phyloP scores from a whole-genome alignment of 768 basidiomycete genomes.

The Macrolepiota albuminosa region DNA sequence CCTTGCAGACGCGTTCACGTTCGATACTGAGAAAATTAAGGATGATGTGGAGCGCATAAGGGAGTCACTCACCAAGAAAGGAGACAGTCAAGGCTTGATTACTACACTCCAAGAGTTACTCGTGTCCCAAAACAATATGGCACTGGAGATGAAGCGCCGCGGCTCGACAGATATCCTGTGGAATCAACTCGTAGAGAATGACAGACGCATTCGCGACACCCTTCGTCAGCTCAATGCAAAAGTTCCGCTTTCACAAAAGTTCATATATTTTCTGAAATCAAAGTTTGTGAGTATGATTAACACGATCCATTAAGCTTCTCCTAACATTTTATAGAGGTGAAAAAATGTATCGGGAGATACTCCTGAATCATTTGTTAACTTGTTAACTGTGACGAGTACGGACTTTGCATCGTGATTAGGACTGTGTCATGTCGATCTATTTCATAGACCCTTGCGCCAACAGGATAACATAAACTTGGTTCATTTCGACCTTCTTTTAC shows the following conservation, averaged over 20 bases:
- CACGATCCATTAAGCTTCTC: neutral
- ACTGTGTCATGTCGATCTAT: neutral
- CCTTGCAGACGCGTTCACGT: conserved; percentile 10
- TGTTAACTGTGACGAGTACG: neutral
- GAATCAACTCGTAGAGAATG: conserved; percentile 11
- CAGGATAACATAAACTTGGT: neutral
- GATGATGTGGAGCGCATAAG: conserved; percentile 8
- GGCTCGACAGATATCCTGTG: conserved; percentile 9
- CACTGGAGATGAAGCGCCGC: conserved; percentile 7
- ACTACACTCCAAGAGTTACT: neutral
- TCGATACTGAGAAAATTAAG: conserved; percentile 9
- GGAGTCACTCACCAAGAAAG: conserved; percentile 6
- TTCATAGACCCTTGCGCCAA: neutral
- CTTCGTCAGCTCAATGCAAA: conserved; percentile 9
- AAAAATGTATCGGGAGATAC: neutral
- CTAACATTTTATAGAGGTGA: neutral
- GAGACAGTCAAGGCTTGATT: conserved; percentile 4
- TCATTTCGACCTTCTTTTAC: neutral
- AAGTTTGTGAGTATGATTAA: conserved; percentile 6
- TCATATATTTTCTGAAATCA: conserved; percentile 10
- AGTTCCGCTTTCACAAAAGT: conserved; percentile 9
- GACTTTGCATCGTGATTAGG: neutral
- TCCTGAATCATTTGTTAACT: neutral
- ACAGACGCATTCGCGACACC: conserved; percentile 10
- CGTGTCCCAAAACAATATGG: conserved; percentile 6